Base-by-base conservation (phyloP, 352 stramenopile species). In the Thalassiosira exigua region DNA sequence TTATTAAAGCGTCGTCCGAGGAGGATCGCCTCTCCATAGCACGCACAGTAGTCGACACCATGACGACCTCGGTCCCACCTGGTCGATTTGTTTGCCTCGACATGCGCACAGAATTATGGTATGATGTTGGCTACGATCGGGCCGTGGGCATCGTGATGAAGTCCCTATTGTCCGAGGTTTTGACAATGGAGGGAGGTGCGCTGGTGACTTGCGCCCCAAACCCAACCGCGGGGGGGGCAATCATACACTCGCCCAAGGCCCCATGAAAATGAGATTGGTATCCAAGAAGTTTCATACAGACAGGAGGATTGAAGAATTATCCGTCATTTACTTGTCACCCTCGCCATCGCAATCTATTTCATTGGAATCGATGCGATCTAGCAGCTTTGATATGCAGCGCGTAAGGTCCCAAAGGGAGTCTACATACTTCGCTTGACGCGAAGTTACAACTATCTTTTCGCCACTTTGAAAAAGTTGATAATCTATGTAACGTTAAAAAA, bases 21-120 rank as follows among this genome's bases (percentile, higher is more conserved):
- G 75, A 80, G 50, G 52, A 73, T 79, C 57, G 85, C 86, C 33
- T 86, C 66, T 61, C 56, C 4, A 93, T 93, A 48, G 87, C 84
- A 30, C 62, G 73, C 60, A 87, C 72, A 9, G 82, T 93, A 56
- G 87, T 93, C 2, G 72, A 88, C 36, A 75, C 83, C 24, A 74
- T 91, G 0, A 64, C 75, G 36, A 73, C 58, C 1, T 70, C 85
- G 36, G 75, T 86, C 51, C 87, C 84, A 27, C 66, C 39, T 26
- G 87, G 85, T n/a, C 57, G 83, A 61, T 93, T 93, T 60, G 71
- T 93, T 3, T 79, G 85, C n/a, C 79, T 90, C 39, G 82, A 90
- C 69, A 54, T 58, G 11, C n/a, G 53, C 21, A 79, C 79, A 9
- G 75, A 80, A 12, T 48, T 84, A n/a, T 92, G 86, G 85, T 76